These are phyloP conservation scores for Xylaria flabelliformis DNA, from an alignment of 495 filamentous ascomycete species.

Conservation along the genomic window DNA sequence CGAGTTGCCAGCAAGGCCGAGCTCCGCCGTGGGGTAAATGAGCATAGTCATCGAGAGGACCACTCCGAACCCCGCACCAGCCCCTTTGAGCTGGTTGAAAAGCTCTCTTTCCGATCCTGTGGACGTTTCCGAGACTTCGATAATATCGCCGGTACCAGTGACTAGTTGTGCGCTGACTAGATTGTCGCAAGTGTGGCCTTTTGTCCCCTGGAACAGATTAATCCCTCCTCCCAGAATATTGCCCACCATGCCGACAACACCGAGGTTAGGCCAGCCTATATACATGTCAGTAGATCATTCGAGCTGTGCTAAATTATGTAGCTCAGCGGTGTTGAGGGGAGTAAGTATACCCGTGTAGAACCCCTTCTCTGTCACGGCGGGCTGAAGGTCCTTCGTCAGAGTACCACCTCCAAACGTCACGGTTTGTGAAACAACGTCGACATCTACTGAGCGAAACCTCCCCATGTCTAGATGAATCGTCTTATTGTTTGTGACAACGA, in stretches of 20 bases:
- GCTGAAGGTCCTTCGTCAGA: slow-evolving; percentile 34
- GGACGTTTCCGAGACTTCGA: slow-evolving; percentile 35
- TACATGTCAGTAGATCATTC: background rate
- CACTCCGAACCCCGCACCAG: slow-evolving; percentile 51
- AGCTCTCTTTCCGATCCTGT: slow-evolving; percentile 37
- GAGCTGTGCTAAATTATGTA: background rate
- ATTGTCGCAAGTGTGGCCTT: slow-evolving; percentile 48
- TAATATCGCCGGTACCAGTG: slow-evolving; percentile 37
- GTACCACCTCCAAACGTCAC: slow-evolving; percentile 42
- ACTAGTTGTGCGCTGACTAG: slow-evolving; percentile 44
- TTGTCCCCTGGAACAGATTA: slow-evolving; percentile 34
- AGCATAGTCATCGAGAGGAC: slow-evolving; percentile 60
- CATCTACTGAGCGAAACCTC: slow-evolving; percentile 33
- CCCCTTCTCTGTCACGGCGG: slow-evolving; percentile 39
- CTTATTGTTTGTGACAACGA: slow-evolving; percentile 36
- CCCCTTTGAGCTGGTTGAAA: slow-evolving; percentile 47
- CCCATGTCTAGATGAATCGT: slow-evolving; percentile 43
- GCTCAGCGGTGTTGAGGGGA: background rate
- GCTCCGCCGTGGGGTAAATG: slow-evolving; percentile 47
- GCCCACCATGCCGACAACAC: slow-evolving; percentile 43
- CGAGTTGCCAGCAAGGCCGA: slow-evolving; percentile 16
- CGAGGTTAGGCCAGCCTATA: slow-evolving; percentile 21
- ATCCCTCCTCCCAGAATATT: slow-evolving; percentile 45
- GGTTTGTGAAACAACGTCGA: slow-evolving; percentile 35
- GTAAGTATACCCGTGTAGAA: slow-evolving; percentile 26